Evolutionary conservation across 805 yeast genomes (phyloP).

Genomic region (Torulaspora microellipsoides): DNA sequence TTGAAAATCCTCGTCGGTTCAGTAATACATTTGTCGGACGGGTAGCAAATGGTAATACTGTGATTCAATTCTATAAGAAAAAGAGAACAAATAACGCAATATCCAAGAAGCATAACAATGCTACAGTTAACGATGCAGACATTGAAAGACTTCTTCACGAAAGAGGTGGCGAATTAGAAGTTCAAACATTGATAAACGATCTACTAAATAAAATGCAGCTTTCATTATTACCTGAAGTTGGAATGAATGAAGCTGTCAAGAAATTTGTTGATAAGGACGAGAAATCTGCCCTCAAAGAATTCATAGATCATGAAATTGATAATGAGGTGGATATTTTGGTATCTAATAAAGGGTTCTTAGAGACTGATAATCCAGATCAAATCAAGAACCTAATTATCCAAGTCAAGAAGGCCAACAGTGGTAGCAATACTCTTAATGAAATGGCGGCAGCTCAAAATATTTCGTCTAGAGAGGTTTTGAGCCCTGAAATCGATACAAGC

Average conservation of each 20-base stretch:
- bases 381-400: slow-evolving; percentile 43
- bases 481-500: not conserved
- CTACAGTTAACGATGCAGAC: slow-evolving; percentile 15
- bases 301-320: slow-evolving; percentile 51
- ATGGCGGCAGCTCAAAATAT: slow-evolving; percentile 5
- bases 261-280: slow-evolving; percentile 80
- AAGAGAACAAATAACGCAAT: slow-evolving; percentile 27
- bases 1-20: slow-evolving; percentile 84
- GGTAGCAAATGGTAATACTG: slow-evolving; percentile 89
- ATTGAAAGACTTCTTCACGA: slow-evolving; percentile 14
- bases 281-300: slow-evolving; percentile 61
- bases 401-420: slow-evolving; percentile 36
- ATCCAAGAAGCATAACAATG: slow-evolving; percentile 10
- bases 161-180: slow-evolving; percentile 43
- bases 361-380: slow-evolving; percentile 39
- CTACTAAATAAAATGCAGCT: slow-evolving; percentile 60
- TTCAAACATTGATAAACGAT: slow-evolving; percentile 59
- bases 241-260: slow-evolving; percentile 67
- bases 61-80: slow-evolving; percentile 63
- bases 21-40: slow-evolving; percentile 85
- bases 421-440: slow-evolving; percentile 1
- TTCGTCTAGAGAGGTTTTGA: not conserved
- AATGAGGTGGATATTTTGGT: slow-evolving; percentile 48
- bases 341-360: slow-evolving; percentile 37
- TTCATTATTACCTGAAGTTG: slow-evolving; percentile 66